phyloP scores from a whole-genome alignment of 768 basidiomycete species.

The Termitomyces bulborhizus region DNA sequence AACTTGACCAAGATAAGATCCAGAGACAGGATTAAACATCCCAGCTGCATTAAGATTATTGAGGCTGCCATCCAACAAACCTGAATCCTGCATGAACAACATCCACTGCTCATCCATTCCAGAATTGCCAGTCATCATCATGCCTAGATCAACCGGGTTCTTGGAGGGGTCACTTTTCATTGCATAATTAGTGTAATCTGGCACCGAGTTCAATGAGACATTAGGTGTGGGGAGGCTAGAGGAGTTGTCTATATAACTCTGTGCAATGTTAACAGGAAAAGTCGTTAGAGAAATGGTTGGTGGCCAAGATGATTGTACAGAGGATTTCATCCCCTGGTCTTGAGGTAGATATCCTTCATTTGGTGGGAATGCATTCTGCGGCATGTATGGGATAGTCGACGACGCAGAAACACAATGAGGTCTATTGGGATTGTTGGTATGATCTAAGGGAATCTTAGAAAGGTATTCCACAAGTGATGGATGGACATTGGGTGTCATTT shows the following conservation, averaged over 20 bases:
- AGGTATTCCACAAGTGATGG: constrained; percentile 61
- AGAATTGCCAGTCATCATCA: constrained; percentile 53
- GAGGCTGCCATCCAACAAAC: constrained; percentile 37
- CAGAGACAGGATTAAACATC: neutral
- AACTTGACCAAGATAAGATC: neutral
- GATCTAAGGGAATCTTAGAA: constrained; percentile 23
- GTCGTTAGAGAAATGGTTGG: neutral
- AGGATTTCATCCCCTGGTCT: neutral
- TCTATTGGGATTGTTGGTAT: constrained; percentile 1
- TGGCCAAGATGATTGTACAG: constrained; percentile 5
- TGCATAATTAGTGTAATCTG: constrained; percentile 3
- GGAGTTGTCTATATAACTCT: constrained; percentile 1
- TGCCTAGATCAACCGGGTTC: constrained; percentile 33
- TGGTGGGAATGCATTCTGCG: neutral
- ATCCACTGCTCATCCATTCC: constrained; percentile 64
- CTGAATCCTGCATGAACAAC: constrained; percentile 58
- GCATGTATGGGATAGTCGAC: neutral
- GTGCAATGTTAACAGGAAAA: neutral
- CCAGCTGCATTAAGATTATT: neutral
- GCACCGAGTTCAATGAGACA: constrained; percentile 1
- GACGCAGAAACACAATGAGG: constrained; percentile 2
- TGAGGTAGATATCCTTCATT: constrained; percentile 1
- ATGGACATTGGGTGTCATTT: constrained; percentile 43
- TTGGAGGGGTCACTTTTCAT: constrained; percentile 25
- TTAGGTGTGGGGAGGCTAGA: neutral